Base-by-base conservation (phyloP, 2,329 filamentous ascomycete species). In the Tetracladium maxilliforme region DNA sequence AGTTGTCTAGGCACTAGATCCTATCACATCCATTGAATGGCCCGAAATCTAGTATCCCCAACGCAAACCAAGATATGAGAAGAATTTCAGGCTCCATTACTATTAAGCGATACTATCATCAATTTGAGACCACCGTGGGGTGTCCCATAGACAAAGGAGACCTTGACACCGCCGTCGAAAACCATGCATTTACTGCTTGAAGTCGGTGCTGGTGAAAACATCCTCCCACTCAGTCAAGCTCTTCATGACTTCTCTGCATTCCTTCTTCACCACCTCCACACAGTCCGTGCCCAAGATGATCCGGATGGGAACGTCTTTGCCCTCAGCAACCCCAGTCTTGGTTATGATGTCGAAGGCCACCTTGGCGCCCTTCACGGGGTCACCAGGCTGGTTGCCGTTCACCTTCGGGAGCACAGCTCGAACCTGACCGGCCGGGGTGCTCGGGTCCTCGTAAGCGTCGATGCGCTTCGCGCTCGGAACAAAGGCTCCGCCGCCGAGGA, bases 321-420 rank as follows among this genome's bases (percentile, higher is more conserved):
- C 35, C 37, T 42, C n/a, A 42, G 37, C 16, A 30, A 23, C 5
- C 44, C 52, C 28, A 41, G 41, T 10, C 38, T 14, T 40, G 0
- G 42, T 43, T 1, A 49, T 45, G 21, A 45, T 41, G 28, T 58
- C 48, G 16, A 52, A 43, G 7, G 59, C 51, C 18, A 46, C 30
- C 14, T 48, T 34, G 14, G 45, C 50, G 3, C 35, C 44, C 32
- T 51, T 49, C n/a, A 34, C 38, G 4, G 53, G 53, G 30, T 60
- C 49, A 4, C 55, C 52, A 0, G 42, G 39, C 31, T 57, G 52
- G 21, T 44, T 48, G 6, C 47, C 41, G 16, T 47, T 33, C 6
- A 37, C 30, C 3, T 28, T 36, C 5, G 34, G 33, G 18, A 50
- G 37, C 13, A 34, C 39, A 2, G 38, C 30, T 5, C 21, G 15